phyloP scores from a whole-genome alignment of 176 grass and related monocot species.

The Typha latifolia region DNA sequence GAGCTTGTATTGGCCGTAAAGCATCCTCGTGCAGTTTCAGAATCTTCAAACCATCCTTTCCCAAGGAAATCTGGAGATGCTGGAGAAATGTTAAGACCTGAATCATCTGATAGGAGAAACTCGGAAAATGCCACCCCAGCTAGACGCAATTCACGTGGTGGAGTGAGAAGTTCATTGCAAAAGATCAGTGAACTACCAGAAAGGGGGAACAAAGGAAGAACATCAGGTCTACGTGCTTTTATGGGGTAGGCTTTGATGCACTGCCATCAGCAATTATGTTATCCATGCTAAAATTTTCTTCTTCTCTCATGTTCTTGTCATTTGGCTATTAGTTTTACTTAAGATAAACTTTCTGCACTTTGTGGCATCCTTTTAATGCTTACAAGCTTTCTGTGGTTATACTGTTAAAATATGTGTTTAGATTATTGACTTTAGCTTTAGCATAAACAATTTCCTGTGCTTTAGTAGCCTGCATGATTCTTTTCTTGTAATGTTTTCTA shows the following conservation, averaged over 20 bases:
- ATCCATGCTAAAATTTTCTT: no score
- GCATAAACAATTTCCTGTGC: no score
- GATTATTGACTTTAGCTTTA: no score
- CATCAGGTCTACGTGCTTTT: constrained; percentile 64
- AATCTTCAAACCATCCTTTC: constrained; percentile 40
- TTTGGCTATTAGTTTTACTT: no score
- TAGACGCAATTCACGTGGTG: constrained; percentile 33
- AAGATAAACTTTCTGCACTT: no score
- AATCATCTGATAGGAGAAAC: constrained; percentile 38
- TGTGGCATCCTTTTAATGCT: no score
- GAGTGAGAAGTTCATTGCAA: constrained; percentile 51
- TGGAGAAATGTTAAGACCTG: not conserved
- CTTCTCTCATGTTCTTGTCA: no score
- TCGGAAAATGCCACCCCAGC: constrained; percentile 38
- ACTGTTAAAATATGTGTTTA: no score
- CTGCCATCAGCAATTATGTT: not conserved
- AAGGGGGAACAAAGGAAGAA: constrained; percentile 43
- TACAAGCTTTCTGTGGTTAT: no score
- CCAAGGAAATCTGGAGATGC: constrained; percentile 60
- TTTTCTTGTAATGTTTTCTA: no score
- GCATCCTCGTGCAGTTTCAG: constrained; percentile 48
- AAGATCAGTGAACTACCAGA: constrained; percentile 71
- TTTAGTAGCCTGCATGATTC: no score
- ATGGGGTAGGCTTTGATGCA: constrained; percentile 45
- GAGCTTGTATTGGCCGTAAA: constrained; percentile 74